These are phyloP conservation scores for Pleomassaria siparia DNA, from an alignment of 2,329 filamentous ascomycete genomes.

Conservation along the genomic window DNA sequence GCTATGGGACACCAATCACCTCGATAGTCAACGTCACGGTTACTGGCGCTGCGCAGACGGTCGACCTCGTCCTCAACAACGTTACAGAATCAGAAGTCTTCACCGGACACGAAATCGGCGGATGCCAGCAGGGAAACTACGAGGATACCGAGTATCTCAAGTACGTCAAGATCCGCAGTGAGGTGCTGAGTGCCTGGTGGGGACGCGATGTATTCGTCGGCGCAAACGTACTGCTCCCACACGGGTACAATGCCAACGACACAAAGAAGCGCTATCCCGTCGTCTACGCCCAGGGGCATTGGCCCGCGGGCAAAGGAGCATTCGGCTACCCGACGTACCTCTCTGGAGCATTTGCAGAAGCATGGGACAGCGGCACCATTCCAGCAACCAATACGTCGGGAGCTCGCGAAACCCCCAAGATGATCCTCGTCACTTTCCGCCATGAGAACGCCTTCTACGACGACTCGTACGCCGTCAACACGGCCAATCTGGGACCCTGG, in stretches of 20 bases:
- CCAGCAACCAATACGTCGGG: conserved; percentile 25
- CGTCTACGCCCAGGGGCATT: conserved; percentile 41
- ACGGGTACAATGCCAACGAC: conserved; percentile 36
- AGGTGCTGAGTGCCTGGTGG: conserved; percentile 41
- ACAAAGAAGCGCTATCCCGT: conserved; percentile 37
- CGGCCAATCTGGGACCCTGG: conserved; percentile 43
- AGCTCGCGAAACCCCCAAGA: conserved; percentile 33
- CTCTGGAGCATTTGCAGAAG: conserved; percentile 19
- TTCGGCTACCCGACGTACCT: conserved; percentile 18
- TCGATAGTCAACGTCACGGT: conserved; percentile 25
- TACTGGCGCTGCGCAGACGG: conserved; percentile 27
- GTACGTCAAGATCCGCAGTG: conserved; percentile 42
- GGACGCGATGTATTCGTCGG: conserved; percentile 41
- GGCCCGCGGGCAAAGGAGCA: conserved; percentile 26
- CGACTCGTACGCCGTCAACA: conserved; percentile 45
- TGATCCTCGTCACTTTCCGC: conserved; percentile 43
- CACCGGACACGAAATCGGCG: conserved; percentile 39
- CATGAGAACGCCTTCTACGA: conserved; percentile 44
- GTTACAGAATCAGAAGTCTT: conserved; percentile 24
- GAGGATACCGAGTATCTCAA: conserved; percentile 36
- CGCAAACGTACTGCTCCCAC: conserved; percentile 39
- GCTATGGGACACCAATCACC: conserved; percentile 35
- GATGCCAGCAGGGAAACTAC: conserved; percentile 44
- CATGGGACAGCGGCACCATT: conserved; percentile 38
- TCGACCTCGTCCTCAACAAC: conserved; percentile 36